Evolutionary conservation across 306 rosid genomes (phyloP), one percentile per base, ranked within the genome.

Genomic region (Castanea mollissima): DNA sequence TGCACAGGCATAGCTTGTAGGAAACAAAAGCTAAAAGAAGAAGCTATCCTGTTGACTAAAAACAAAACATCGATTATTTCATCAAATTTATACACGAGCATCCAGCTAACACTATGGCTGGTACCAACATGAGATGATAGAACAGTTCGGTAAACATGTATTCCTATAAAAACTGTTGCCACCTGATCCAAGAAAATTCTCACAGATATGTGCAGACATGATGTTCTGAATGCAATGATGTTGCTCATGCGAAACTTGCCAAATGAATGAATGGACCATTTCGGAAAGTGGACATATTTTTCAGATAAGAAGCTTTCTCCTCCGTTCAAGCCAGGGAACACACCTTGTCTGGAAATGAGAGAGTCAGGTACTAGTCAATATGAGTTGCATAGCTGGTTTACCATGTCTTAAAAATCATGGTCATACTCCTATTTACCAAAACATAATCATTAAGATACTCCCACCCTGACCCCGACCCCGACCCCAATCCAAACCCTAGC

Each of bases 251-350:
- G 73, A n/a, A 73, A 34, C 52, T 32, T 38, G 23, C 64, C 69
- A 1, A 54, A 75, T 19, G 35, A 60, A 55, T 34, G n/a, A 60
- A 55, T 34, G n/a, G 27, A 25, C 71, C 44, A 25, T 4, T 18
- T 64, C 7, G 65, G 34, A 72, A 32, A 59, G 25, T 14, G 59
- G n/a, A 19, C 21, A 3, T 62, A 44, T 72, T 41, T 68, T 78
- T 68, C 74, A 16, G 51, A 19, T 29, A 2, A 35, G 54, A 38
- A 60, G 74, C 41, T 21, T 65, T 71, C 21, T 44, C 73, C 57
- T 72, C 79, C 79, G 52, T 72, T 86, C 90, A 94, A 72, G 93
- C 94, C 80, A 83, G 68, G 69, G 97, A 94, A 81, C 99, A 94
- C 62, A 94, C 90, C 90, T 92, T 94, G 78, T 92, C 99, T 94